Base-by-base conservation (phyloP, 805 yeast genomes). In the Lipomyces spencermartinsiae region DNA sequence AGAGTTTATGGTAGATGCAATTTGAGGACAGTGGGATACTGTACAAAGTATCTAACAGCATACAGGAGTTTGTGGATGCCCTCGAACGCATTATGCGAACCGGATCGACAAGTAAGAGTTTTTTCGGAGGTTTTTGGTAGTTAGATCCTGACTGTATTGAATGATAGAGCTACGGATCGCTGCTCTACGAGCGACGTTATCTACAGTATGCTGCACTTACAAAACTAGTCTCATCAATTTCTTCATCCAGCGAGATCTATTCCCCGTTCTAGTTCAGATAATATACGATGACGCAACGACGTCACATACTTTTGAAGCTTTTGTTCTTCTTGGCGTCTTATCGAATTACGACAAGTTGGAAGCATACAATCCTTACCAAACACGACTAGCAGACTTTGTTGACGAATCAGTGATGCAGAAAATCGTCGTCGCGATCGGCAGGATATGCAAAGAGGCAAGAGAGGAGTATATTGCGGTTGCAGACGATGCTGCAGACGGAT, bases 371-470 rank as follows among this genome's bases (percentile, higher is more conserved):
- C 79, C 80, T 0, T 81, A 81, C 65, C 76, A 71, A 61, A 75
- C 78, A 19, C 74, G 81, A 22, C 71, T 80, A 8, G 70, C 80
- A n/a, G 83, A 80, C 63, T 80, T 78, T 67, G 77, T 79, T 9
- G 81, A 81, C 60, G 79, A 78, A 56, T 70, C 73, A 0, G 74
- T 77, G 22, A 80, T 81, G 78, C 65, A 63, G 56, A 75, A 73
- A 39, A 76, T 78, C 35, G 69, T 72, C 8, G 4, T 39, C n/a
- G 54, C 67, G 14, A 62, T 72, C 12, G 69, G 69, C n/a, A 43
- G 22, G 25, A 56, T 63, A 4, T 61, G 68, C 55, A 49, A 56
- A 6, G 58, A 33, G 33, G 59, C 66, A 5, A 25, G 64, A 16
- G 63, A 67, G 10, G 67, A 65, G 22, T 72, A 71, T 34, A 22